Conservation (phyloP, 345 rosid species). For the Gossypium bickii region DNA sequence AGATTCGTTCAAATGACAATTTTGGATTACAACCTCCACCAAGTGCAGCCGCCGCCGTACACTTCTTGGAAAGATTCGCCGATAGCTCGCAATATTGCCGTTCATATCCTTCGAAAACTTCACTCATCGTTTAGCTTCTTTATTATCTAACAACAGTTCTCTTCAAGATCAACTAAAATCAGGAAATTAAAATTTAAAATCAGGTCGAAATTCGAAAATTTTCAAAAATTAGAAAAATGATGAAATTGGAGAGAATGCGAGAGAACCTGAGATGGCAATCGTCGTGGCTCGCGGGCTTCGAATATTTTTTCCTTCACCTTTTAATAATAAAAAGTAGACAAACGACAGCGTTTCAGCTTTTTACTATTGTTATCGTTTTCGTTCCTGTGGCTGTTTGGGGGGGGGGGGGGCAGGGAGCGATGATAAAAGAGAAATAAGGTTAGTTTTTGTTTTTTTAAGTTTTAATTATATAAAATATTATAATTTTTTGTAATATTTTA, state of each 20-base stretch:
- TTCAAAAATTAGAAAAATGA: neutral
- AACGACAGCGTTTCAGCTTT: neutral
- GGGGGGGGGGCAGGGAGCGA: neutral
- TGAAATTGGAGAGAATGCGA: neutral
- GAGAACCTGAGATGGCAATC: constrained; percentile 9
- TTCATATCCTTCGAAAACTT: constrained; percentile 52
- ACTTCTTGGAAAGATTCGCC: constrained; percentile 50
- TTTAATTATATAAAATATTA: too few species aligned
- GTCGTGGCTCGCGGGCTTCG: neutral
- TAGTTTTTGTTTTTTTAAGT: too few species aligned
- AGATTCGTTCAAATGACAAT: neutral
- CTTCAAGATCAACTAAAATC: neutral
- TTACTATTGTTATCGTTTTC: neutral
- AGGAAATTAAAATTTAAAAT: neutral
- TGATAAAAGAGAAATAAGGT: neutral
- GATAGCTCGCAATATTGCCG: constrained; percentile 66
- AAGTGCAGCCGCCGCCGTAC: constrained; percentile 43
- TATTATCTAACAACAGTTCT: neutral
- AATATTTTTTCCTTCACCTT: neutral
- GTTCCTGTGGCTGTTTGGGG: neutral
- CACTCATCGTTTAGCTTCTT: constrained; percentile 42
- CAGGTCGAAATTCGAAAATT: neutral
- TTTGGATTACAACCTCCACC: constrained; percentile 41
- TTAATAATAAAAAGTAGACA: neutral
- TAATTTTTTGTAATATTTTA: neutral